Evolutionary conservation across 768 basidiomycete genomes (phyloP).

Genomic region (Flagelloscypha sp.): DNA sequence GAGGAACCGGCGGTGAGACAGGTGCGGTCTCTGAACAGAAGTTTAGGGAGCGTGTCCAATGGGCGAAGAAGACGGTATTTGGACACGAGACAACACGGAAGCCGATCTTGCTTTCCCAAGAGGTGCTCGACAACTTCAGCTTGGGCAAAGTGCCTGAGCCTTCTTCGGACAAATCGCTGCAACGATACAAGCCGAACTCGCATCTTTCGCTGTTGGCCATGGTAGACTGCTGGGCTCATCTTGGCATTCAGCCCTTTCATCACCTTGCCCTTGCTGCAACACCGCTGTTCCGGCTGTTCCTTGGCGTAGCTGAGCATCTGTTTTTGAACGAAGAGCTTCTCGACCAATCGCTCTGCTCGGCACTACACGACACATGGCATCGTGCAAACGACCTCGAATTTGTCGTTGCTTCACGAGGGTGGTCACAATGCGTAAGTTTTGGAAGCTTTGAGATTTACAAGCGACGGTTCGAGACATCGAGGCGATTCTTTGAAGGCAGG

Average conservation of each 20-base stretch:
- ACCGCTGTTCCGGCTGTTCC: slow-evolving; percentile 92
- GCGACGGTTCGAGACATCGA: slow-evolving; percentile 70
- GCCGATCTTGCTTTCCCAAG: slow-evolving; percentile 78
- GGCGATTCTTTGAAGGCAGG: slow-evolving; percentile 73
- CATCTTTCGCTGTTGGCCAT: slow-evolving; percentile 93
- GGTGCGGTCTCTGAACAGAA: slow-evolving; percentile 36
- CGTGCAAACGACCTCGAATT: slow-evolving; percentile 91
- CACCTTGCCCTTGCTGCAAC: slow-evolving; percentile 93
- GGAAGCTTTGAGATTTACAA: slow-evolving; percentile 87
- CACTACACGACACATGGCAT: slow-evolving; percentile 68
- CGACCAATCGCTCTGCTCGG: slow-evolving; percentile 64
- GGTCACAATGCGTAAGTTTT: slow-evolving; percentile 93
- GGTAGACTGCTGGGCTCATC: slow-evolving; percentile 95
- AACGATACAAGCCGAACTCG: slow-evolving; percentile 58
- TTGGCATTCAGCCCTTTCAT: slow-evolving; percentile 80
- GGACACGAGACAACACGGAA: slow-evolving; percentile 32
- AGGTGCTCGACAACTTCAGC: slow-evolving; percentile 83
- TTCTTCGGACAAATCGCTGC: slow-evolving; percentile 8
- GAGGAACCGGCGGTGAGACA: slow-evolving; percentile 30
- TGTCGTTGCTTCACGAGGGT: slow-evolving; percentile 85
- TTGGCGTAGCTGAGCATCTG: slow-evolving; percentile 93
- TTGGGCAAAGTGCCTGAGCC: slow-evolving; percentile 40
- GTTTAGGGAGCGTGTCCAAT: slow-evolving; percentile 65
- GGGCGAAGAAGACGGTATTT: slow-evolving; percentile 73
- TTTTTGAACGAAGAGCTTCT: slow-evolving; percentile 66